Base-by-base conservation (phyloP, 2,329 filamentous ascomycete genomes). In the Phaeoacremonium minimum region DNA sequence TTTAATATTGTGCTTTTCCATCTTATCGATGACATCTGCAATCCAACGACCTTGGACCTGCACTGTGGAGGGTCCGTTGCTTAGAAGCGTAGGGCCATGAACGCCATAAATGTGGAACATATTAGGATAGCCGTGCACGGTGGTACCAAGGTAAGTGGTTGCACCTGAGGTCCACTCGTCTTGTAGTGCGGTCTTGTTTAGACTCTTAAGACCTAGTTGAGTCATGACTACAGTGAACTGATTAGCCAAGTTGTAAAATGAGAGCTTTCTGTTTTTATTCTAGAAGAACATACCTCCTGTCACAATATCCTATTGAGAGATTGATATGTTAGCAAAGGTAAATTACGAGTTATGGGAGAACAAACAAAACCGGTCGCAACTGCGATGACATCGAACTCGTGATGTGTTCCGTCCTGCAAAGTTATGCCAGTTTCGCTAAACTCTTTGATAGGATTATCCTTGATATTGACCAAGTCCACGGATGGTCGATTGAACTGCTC, bases 11-110 rank as follows among this genome's bases (percentile, higher is more conserved):
- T 71, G 57, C 2, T 47, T 44, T 44, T 64, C 52, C 44, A 77
- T 69, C 50, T 73, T 64, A 22, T 61, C 54, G 36, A 81, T 72
- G 30, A 53, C 51, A 32, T 73, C 66, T 13, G 62, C 58, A 37
- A 80, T 70, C 73, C 73, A 80, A 0, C 71, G 58, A 3, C 73
- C 76, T 46, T 82, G 77, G 2, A 75, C 48, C 42, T 79, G 72
- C 7, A 72, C 66, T 2, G 61, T 66, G 1, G 68, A 66, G 0
- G 78, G 77, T 0, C 75, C 77, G 45, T 80, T 82, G 47, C 63
- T 54, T 5, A 80, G 57, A 0, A 73, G 63, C 0, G 74, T 78
- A 0, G 76, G 76, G 0, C 61, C 71, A n/a, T 81, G 76, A 1
- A 67, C 60, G 0, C 75, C 75, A 48, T 78, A 80, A 33, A 71